Conservation (phyloP, 768 basidiomycete species). For the Lactarius psammicola region DNA sequence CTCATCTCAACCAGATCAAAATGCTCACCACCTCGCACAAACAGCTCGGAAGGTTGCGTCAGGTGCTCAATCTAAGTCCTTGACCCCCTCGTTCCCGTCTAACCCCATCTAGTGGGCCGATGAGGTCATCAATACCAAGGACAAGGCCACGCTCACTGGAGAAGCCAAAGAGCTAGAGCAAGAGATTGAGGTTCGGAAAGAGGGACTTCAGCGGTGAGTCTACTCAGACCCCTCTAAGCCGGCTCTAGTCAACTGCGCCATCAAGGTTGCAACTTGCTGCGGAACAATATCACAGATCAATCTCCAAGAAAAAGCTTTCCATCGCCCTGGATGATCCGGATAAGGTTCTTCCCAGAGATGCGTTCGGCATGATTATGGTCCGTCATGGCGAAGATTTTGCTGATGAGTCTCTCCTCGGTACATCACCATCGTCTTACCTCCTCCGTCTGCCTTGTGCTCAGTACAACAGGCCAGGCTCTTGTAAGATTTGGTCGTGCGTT, state of each 20-base stretch:
- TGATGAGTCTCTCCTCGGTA: slow-evolving; percentile 29
- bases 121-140: slow-evolving; percentile 81
- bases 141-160: slow-evolving; percentile 74
- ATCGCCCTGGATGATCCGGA: slow-evolving; percentile 36
- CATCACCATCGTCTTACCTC: neutral
- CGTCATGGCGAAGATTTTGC: slow-evolving; percentile 41
- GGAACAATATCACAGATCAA: slow-evolving; percentile 26
- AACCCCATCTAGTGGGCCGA: slow-evolving; percentile 67
- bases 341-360: slow-evolving; percentile 42
- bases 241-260: neutral
- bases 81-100: neutral
- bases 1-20: neutral
- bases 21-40: neutral
- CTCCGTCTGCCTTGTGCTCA: neutral
- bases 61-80: slow-evolving; percentile 45
- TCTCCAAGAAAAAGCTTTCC: slow-evolving; percentile 37
- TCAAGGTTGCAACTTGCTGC: slow-evolving; percentile 27
- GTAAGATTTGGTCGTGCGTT: slow-evolving; percentile 78
- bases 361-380: slow-evolving; percentile 45
- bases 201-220: slow-evolving; percentile 69
- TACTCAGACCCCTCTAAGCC: neutral
- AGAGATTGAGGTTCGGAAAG: slow-evolving; percentile 78
- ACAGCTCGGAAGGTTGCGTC: slow-evolving; percentile 75
- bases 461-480: slow-evolving; percentile 59
- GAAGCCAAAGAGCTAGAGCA: slow-evolving; percentile 80